Evolutionary conservation across 768 basidiomycete species (phyloP).

Genomic region (Pleurotus tuoliensis): DNA sequence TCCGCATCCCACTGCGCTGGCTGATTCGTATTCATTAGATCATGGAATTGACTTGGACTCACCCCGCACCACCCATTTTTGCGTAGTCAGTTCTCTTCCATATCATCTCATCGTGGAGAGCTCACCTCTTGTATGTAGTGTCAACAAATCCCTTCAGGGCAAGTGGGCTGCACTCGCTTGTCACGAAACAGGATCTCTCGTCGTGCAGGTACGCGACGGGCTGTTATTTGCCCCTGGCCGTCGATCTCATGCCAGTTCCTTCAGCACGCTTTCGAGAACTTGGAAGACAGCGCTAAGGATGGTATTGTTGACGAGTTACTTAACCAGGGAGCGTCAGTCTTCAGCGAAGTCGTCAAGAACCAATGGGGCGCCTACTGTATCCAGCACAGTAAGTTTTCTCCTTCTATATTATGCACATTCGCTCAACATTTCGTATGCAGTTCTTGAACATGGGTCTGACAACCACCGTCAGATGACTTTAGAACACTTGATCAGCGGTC

Average conservation of each 20-base stretch:
- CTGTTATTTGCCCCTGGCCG: background rate
- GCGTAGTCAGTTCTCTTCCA: conserved; percentile 54
- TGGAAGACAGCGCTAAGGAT: conserved; percentile 79
- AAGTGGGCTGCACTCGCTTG: conserved; percentile 89
- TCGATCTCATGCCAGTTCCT: conserved; percentile 4
- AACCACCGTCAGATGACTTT: conserved; percentile 72
- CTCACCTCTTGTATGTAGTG: conserved; percentile 36
- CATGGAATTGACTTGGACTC: conserved; percentile 87
- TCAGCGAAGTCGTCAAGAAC: conserved; percentile 76
- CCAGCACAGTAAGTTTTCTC: conserved; percentile 64
- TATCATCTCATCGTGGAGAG: background rate
- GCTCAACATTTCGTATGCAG: conserved; percentile 28
- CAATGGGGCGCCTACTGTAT: conserved; percentile 90
- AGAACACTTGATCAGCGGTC: conserved; percentile 72
- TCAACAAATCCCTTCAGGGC: conserved; percentile 83
- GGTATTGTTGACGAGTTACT: conserved; percentile 83
- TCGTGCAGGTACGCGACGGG: conserved; percentile 64
- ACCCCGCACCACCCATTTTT: conserved; percentile 86
- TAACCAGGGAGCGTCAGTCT: conserved; percentile 62
- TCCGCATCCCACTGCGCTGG: background rate
- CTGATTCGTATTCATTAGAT: conserved; percentile 41
- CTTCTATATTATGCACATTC: background rate
- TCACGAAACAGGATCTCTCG: conserved; percentile 86
- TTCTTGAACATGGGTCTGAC: conserved; percentile 80
- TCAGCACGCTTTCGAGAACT: conserved; percentile 82